Conservation (phyloP, 768 basidiomycete species). For the Pleurotus tuoliensis region DNA sequence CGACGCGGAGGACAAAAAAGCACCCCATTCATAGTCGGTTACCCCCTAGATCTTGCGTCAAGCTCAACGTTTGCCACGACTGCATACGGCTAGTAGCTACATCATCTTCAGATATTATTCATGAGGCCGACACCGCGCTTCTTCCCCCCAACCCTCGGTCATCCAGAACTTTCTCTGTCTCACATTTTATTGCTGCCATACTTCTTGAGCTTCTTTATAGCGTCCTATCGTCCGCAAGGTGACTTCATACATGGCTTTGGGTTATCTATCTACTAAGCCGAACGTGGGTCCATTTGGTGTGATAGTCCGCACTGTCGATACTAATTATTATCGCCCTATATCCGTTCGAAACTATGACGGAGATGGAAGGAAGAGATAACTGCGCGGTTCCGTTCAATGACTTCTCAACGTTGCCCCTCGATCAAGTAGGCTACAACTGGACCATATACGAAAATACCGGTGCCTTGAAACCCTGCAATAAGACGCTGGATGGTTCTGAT, state of each 20-base stretch:
- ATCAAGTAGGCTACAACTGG: slow-evolving; percentile 63
- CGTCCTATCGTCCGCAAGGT: slow-evolving; percentile 7
- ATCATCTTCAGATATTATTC: slow-evolving; percentile 2
- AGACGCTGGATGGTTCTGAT: slow-evolving; percentile 38
- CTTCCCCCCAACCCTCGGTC: slow-evolving; percentile 4
- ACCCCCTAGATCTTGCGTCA: slow-evolving; percentile 1
- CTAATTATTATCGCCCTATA: slow-evolving; percentile 3
- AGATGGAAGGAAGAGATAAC: background rate
- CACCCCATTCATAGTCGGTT: slow-evolving; percentile 2
- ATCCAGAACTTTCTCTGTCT: slow-evolving; percentile 7
- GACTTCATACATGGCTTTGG: slow-evolving; percentile 5
- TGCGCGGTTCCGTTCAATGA: slow-evolving; percentile 1
- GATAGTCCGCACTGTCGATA: slow-evolving; percentile 4
- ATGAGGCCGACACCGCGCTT: slow-evolving; percentile 1
- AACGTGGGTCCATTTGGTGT: background rate
- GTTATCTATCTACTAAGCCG: slow-evolving; percentile 1
- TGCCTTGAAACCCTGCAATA: slow-evolving; percentile 84
- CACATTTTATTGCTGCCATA: slow-evolving; percentile 7
- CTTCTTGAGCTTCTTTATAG: slow-evolving; percentile 9
- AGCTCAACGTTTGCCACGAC: background rate
- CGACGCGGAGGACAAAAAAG: slow-evolving; percentile 7
- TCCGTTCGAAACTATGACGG: slow-evolving; percentile 1
- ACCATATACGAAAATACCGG: slow-evolving; percentile 70
- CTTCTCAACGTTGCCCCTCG: slow-evolving; percentile 54
- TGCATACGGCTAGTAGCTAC: background rate